Base-by-base conservation (phyloP, 768 basidiomycete genomes). In the Amylocystis lapponica region DNA sequence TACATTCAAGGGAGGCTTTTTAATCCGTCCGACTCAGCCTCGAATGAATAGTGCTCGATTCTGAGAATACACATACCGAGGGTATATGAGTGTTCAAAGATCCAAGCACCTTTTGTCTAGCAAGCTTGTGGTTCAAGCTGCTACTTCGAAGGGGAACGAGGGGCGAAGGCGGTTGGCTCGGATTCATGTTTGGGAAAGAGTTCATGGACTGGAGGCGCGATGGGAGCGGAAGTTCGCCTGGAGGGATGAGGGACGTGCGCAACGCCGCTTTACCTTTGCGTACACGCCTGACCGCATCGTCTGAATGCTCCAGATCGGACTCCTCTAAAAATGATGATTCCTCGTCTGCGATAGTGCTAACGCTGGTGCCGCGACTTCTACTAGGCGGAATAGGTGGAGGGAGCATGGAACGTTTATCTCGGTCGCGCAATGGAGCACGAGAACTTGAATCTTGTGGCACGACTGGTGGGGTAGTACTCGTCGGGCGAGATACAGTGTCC, bases 311-410 rank as follows among this genome's bases (percentile, higher is more conserved):
- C 10, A 55, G 26, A 37, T 60, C 58, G 17, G 58, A 60, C 27
- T 57, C 58, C 42, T 56, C 56, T 25, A 48, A 41, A 19, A 51
- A 52, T 25, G 41, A 36, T 27, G 34, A 5, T 79, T 79, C 36
- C 16, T 54, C 50, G 33, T 53, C 54, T 9, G 52, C 66, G 31
- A 62, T 61, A 19, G 75, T 71, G 59, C 72, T 75, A 53, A 78
- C 58, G 55, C 80, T 83, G 36, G 70, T 66, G 25, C 78, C 78
- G 32, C 78, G 77, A 43, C 67, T 70, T 42, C 78, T 75, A 41
- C 68, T 58, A 51, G 69, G 51, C 35, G 49, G 41, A 31, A 56
- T 50, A 40, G 47, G 37, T 53, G 64, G 62, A 43, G 55, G n/a
- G n/a, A n/a, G 60, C 20, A 52, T 39, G 42, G 58, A 17, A 53